Evolutionary conservation across 495 filamentous ascomycete genomes (phyloP), one percentile per base, ranked within the genome.

Genomic region (Penicillium angulare): DNA sequence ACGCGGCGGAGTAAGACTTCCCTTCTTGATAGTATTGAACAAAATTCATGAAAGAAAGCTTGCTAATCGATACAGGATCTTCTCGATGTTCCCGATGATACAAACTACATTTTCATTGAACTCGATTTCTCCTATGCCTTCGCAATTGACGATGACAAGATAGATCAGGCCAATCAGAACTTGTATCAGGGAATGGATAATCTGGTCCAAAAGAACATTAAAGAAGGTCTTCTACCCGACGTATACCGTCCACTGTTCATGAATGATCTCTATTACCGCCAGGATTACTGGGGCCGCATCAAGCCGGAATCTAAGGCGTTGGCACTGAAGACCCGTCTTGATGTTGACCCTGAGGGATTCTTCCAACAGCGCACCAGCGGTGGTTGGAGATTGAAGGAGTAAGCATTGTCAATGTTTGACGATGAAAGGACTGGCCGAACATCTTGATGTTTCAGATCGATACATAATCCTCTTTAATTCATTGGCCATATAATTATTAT

Each of bases 271-370:
- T 79, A 78, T 62, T 77, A 68, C 43, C 63, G 72, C 21, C 77
- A 85, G 64, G 81, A 84, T 52, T 84, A 81, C 61, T 84, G 80
- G 67, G 77, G 74, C 1, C 68, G 81, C 10, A 67, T 84, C 52
- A 66, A 68, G 39, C 67, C 70, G 2, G 71, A 55, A 29, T 81
- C 72, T 21, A 64, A 75, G 35, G 69, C 73, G 20, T 61, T 64
- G 17, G 66, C 62, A 13, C 75, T 80, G 23, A 53, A 76, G 38
- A 69, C 67, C 12, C 53, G 69, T 15, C 35, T 63, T 47, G 60
- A 65, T 40, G 81, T 82, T 53, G 83, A 85, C 61, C 81, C 82
- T 1, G 61, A 76, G 7, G 71, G 73, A 1, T 76, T 86, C 59
- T 84, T 79, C 66, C 75, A 78, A 61, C 71, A 64, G 38, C 74